Conservation (phyloP, 306 rosid species). For the Elaeagnus macrophylla region DNA sequence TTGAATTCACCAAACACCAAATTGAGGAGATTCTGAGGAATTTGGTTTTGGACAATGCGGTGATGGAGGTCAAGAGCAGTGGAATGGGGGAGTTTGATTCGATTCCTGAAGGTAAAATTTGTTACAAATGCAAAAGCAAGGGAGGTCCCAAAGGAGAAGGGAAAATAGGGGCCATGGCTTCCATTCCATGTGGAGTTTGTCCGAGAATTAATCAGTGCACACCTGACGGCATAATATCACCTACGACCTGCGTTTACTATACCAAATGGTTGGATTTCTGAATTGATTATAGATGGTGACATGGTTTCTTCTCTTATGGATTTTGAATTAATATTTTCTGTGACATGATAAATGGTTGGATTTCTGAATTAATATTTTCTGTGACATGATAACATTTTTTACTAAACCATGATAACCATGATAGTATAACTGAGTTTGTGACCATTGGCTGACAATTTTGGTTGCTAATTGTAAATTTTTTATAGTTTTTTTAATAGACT, state of each 20-base stretch:
- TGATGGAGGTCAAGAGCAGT: slow-evolving; percentile 48
- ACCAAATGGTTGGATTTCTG: slow-evolving; percentile 65
- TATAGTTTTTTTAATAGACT: too few relatives aligned
- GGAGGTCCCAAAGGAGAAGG: slow-evolving; percentile 35
- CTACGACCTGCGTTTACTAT: slow-evolving; percentile 50
- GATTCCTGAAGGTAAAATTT: slow-evolving; percentile 44
- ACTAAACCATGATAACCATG: too few relatives aligned
- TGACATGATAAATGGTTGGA: slow-evolving; percentile 75
- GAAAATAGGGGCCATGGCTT: slow-evolving; percentile 40
- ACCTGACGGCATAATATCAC: slow-evolving; percentile 58
- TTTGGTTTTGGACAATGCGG: slow-evolving; percentile 54
- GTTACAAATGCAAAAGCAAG: slow-evolving; percentile 49
- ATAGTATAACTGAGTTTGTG: too few relatives aligned
- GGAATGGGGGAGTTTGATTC: slow-evolving; percentile 51
- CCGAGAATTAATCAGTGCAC: slow-evolving; percentile 50
- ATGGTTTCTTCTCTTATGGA: too few relatives aligned
- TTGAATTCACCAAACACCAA: slow-evolving; percentile 32
- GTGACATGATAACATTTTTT: too few relatives aligned
- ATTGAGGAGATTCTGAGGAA: slow-evolving; percentile 43
- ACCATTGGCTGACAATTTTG: too few relatives aligned
- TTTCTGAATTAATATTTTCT: too few relatives aligned
- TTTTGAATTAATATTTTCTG: too few relatives aligned
- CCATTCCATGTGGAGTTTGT: slow-evolving; percentile 75
- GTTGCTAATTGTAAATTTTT: too few relatives aligned
- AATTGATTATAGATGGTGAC: neutral